Evolutionary conservation across 192 early-diverging fungal genomes (phyloP).

Genomic region (Podila verticillata): DNA sequence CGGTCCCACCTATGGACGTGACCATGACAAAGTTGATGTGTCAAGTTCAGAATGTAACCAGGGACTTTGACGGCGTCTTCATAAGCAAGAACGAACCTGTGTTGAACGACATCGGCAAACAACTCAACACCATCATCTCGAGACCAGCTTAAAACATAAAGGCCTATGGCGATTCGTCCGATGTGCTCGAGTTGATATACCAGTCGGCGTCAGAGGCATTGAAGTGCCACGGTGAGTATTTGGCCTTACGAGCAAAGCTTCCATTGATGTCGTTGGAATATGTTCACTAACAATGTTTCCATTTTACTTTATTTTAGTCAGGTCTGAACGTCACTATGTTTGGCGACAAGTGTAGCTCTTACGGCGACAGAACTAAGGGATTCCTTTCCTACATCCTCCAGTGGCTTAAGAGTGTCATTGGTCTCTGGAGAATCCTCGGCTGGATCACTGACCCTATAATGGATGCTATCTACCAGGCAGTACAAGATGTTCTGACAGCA

Average conservation of each 20-base stretch:
- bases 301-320: background rate
- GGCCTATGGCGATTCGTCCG: background rate
- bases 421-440: background rate
- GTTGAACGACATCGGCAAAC: background rate
- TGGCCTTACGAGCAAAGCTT: background rate
- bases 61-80: background rate
- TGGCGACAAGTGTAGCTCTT: background rate
- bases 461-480: background rate
- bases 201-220: background rate
- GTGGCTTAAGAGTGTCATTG: background rate
- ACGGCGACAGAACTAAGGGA: background rate
- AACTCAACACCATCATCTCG: background rate
- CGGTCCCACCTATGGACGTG: background rate
- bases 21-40: background rate
- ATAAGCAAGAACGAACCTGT: background rate
- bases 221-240: conserved; percentile 1
- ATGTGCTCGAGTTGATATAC: background rate
- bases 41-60: background rate
- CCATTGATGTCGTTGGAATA: background rate
- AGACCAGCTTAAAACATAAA: background rate
- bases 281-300: background rate
- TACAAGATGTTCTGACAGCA: conserved; percentile 7
- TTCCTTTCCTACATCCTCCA: background rate
- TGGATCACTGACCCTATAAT: conserved; percentile 2
- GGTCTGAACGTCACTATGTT: conserved; percentile 12